Evolutionary conservation across 1,284 basidiomycete genomes (phyloP), one percentile per base, ranked within the genome.

Genomic region (Rhodotorula sp.): DNA sequence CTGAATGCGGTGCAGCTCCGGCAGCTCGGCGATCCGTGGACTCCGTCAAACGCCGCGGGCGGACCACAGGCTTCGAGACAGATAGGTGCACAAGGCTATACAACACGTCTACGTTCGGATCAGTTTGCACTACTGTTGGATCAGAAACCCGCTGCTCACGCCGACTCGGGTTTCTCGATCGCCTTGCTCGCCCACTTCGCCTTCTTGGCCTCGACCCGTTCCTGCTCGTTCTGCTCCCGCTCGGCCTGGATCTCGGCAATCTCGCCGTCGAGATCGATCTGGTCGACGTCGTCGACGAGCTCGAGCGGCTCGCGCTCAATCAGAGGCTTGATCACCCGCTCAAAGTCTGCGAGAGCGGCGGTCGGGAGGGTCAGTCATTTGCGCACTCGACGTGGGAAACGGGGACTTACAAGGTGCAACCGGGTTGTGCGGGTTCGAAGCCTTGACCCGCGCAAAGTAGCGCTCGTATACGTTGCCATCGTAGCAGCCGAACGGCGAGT

Each of bases 401-500:
- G 29, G n/a, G 26, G 45, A 63, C 64, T 29, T 15, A 62, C 62
- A 78, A 6, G 73, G 75, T 61, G 74, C 67, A 24, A 72, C 73
- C 22, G 64, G 65, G 33, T 75, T 69, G 69, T 77, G 75, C 44
- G 79, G 79, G 72, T 80, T 80, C 20, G 77, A 72, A 17, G 74
- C 75, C 53, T 77, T 69, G 26, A 81, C 83, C 67, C 82, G 83
- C 71, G 82, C 80, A 76, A 84, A 84, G 79, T 84, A 84, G 57
- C 81, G 80, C 67, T 82, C 81, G 73, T 78, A 78, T 20, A 75
- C 66, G 66, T 82, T 79, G 30, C 83, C 83, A 72, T 83, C 82
- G 76, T 81, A 83, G 68, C 81, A 80, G 51, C 83, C 85, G 46
- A 86, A 82, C 37, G 85, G 85, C 60, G 84, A 84, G 80, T 86